A percentile compares a stretch with the other conserved stretches of the same genome.
phyloP scores from a whole-genome alignment of 2,329 filamentous ascomycete genomes.

The Apiospora hydei region DNA sequence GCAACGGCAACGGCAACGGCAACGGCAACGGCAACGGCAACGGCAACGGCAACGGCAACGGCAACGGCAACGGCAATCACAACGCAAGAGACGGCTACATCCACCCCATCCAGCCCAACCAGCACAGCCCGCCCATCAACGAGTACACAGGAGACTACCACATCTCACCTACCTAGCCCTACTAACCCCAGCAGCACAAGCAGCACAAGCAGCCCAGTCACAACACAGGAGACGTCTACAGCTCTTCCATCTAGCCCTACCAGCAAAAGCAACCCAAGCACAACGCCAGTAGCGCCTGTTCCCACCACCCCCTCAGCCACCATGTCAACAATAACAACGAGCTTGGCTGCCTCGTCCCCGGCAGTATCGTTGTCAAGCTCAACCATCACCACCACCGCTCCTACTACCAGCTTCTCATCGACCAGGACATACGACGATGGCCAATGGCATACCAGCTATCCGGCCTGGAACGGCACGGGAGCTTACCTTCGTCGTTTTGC shows the following conservation, averaged over 20 bases:
- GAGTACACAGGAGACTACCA: neutral
- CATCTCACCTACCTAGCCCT: neutral
- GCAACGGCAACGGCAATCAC: neutral
- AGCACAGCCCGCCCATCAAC: neutral
- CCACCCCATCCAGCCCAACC: neutral
- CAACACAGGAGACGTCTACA: conserved; percentile 4
- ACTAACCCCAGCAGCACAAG: neutral
- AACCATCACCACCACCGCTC: neutral
- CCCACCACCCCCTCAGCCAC: conserved; percentile 10
- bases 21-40: neutral
- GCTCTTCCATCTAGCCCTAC: neutral
- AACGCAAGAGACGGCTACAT: neutral
- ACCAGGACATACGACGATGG: conserved; percentile 27
- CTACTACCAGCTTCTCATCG: conserved; percentile 7
- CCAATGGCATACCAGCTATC: conserved; percentile 28
- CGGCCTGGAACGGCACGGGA: conserved; percentile 27
- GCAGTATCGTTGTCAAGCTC: neutral
- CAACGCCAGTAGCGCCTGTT: neutral
- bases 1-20: neutral
- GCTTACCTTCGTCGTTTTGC: neutral
- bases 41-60: neutral
- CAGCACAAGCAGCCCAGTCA: neutral
- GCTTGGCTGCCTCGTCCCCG: neutral
- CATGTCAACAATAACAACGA: neutral
- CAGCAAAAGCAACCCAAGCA: neutral